Evolutionary conservation across 2,329 filamentous ascomycete species (phyloP), one percentile per base, ranked within the genome.

Genomic region (Rhynchosporium agropyri): DNA sequence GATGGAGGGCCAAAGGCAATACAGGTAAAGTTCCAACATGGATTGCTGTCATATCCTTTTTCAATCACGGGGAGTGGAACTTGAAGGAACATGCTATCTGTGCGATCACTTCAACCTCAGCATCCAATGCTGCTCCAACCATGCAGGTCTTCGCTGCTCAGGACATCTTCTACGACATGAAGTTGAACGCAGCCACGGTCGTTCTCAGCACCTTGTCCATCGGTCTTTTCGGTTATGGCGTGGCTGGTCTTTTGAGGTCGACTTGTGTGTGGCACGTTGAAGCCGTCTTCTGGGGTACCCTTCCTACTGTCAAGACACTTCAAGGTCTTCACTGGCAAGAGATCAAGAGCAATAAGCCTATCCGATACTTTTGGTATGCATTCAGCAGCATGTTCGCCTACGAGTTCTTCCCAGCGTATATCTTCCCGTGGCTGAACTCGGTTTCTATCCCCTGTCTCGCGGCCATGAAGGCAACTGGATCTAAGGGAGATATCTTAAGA

Each of bases 1-100:
- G 76, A 48, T 85, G 82, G 82, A 76, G 78, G 51, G 76, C 69
- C 3, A 70, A 71, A 20, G 76, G 77, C 3, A 77, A 77, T 6
- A 70, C 78, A 3, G 80, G 78, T 2, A 75, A 76, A 36, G 70
- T 73, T 15, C 82, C 83, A 0, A 28, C 65, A 0, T 79, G 74
- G 70, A 79, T 84, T 51, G 66, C 61, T 0, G 10, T 77, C 15
- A 38, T 79, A 15, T 75, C 73, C 6, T 79, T 85, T 54, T 28
- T 86, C 67, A 86, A 86, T 66, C 73, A 73, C 4, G 79, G 83
- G 0, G 78, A 77, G 0, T 86, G 81, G 79, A 76, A 75, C 33
- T 72, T 85, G 40, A 86, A 86, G 66, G 84, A 86, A 68, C 83
- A 86, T 42, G 75, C 81, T 0, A 77, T 85, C 1, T 81, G 79